Evolutionary conservation across 2,329 filamentous ascomycete species (phyloP).

Genomic region (Graphilbum sp.): DNA sequence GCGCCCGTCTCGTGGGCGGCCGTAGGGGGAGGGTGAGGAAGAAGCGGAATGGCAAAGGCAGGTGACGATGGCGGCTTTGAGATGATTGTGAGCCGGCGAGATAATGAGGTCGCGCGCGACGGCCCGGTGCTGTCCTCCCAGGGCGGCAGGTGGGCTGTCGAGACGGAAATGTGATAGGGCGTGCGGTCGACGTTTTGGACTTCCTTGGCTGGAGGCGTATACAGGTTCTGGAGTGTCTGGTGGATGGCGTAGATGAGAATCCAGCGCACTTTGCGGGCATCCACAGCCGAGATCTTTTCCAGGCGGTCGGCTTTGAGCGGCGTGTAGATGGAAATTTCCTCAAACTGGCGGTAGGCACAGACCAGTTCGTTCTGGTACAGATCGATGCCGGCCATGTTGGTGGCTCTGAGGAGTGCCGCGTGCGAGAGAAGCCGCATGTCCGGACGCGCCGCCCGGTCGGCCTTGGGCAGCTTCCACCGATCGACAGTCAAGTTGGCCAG

Average conservation of each 20-base stretch:
- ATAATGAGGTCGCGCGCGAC: not conserved
- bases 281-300: conserved; percentile 41
- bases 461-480: conserved; percentile 1
- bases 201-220: conserved; percentile 37
- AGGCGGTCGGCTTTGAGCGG: conserved; percentile 36
- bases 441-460: conserved; percentile 23
- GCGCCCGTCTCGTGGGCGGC: no score
- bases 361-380: conserved; percentile 40
- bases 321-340: conserved; percentile 36
- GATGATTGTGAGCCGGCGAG: not conserved
- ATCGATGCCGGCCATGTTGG: conserved; percentile 24
- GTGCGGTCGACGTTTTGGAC: conserved; percentile 39
- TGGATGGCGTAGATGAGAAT: conserved; percentile 57
- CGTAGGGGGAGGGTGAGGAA: no score
- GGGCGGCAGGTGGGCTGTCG: conserved; percentile 24
- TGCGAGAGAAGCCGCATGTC: conserved; percentile 33
- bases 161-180: conserved; percentile 38
- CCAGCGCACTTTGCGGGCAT: conserved; percentile 66
- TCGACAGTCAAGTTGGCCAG: conserved; percentile 15
- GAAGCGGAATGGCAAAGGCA: not conserved
- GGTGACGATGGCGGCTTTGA: not conserved
- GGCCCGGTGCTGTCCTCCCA: conserved; percentile 22
- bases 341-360: conserved; percentile 52
- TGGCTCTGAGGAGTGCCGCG: conserved; percentile 33
- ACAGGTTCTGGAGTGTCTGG: conserved; percentile 54